Evolutionary conservation across 441 rosid species (phyloP).

Genomic region (Jatropha podagrica): DNA sequence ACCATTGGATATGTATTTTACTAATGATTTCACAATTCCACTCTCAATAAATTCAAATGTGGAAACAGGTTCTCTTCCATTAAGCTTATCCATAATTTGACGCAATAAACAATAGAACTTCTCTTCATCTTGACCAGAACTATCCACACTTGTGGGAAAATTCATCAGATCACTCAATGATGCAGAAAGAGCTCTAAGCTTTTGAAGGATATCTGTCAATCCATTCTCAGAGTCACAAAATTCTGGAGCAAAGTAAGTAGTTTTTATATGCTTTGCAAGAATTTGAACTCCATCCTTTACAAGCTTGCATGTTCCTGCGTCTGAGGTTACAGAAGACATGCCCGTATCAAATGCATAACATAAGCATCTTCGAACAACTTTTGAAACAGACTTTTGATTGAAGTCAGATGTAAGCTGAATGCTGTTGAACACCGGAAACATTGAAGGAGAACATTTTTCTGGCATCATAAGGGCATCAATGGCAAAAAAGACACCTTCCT

Average conservation of each 20-base stretch:
- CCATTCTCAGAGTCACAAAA: conserved; percentile 64
- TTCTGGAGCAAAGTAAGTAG: conserved; percentile 61
- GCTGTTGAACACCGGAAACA: conserved; percentile 47
- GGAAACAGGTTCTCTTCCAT: conserved; percentile 84
- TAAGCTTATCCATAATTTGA: conserved; percentile 61
- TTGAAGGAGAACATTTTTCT: conserved; percentile 50
- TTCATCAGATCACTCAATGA: conserved; percentile 58
- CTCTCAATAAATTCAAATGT: conserved; percentile 94
- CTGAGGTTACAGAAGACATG: conserved; percentile 41
- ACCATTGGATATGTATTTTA: conserved; percentile 69
- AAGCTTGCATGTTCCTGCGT: conserved; percentile 59
- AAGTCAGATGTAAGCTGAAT: conserved; percentile 49
- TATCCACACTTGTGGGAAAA: conserved; percentile 29
- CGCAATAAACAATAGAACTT: conserved; percentile 48
- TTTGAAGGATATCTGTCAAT: conserved; percentile 80
- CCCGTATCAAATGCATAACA: conserved; percentile 67
- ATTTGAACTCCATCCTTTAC: conserved; percentile 63
- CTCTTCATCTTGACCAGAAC: conserved; percentile 47
- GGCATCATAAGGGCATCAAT: conserved; percentile 65
- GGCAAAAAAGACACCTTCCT: conserved; percentile 88
- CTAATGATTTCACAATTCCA: conserved; percentile 77
- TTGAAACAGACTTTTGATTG: conserved; percentile 49
- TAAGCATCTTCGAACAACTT: conserved; percentile 67
- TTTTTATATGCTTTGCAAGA: conserved; percentile 68
- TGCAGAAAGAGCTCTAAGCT: conserved; percentile 62